A percentile compares a stretch with the other conserved stretches of the same genome.
Conservation (phyloP, 345 rosid genomes). For the Hibiscus trionum region DNA sequence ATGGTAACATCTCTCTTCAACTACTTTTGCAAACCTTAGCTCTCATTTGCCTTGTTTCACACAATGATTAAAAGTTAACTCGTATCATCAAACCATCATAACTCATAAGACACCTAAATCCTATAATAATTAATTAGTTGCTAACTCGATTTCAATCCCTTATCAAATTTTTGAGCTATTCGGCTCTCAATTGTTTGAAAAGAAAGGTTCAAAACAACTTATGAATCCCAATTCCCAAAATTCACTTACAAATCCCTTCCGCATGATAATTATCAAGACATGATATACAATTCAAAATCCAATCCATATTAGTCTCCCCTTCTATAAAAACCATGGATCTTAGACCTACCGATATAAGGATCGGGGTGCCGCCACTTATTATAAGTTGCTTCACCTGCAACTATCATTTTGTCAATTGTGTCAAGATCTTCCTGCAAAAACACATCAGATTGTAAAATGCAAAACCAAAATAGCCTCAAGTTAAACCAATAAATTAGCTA, state of each 20-base stretch:
- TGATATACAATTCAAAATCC: neutral
- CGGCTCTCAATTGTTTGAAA: neutral
- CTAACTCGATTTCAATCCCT: neutral
- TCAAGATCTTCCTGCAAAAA: slow-evolving; percentile 68
- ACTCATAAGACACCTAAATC: too few species aligned
- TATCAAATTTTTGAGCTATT: neutral
- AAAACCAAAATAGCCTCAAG: neutral
- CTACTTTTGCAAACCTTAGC: neutral
- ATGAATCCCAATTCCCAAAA: too few species aligned
- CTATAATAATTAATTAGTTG: neutral
- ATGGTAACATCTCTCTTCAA: neutral
- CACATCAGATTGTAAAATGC: neutral
- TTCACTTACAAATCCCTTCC: neutral
- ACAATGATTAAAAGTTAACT: neutral
- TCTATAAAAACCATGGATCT: neutral
- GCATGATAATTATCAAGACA: too few species aligned
- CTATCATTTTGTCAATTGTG: slow-evolving; percentile 73
- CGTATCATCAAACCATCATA: neutral
- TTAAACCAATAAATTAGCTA: too few species aligned
- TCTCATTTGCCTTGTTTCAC: neutral
- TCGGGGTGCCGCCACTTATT: slow-evolving; percentile 95
- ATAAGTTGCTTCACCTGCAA: slow-evolving; percentile 60
- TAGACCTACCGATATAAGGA: slow-evolving; percentile 29
- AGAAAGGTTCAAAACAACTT: neutral
- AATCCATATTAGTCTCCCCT: neutral